A percentile compares a stretch with the other conserved stretches of the same genome.
These are phyloP conservation scores for Dimocarpus longan DNA, from an alignment of 345 rosid species.

Conservation along the genomic window DNA sequence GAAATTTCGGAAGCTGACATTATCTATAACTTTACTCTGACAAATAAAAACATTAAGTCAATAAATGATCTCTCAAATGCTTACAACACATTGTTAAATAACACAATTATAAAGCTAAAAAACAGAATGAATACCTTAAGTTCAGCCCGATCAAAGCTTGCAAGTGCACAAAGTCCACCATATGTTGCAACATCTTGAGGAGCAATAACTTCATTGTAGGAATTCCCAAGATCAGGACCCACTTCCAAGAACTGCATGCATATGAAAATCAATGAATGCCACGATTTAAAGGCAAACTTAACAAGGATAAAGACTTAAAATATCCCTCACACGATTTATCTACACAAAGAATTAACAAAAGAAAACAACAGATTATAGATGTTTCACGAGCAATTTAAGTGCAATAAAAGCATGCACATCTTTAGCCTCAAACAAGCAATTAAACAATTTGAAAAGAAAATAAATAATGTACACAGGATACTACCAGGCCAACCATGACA, in stretches of 20 bases:
- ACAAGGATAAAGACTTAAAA: background rate
- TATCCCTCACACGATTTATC: background rate
- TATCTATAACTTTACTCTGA: conserved; percentile 95
- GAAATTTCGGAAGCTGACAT: conserved; percentile 83
- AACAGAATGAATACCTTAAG: conserved; percentile 63
- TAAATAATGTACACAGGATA: no score
- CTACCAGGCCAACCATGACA: no score
- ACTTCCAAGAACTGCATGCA: conserved; percentile 86
- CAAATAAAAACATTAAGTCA: conserved; percentile 34
- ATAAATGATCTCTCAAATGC: conserved; percentile 12
- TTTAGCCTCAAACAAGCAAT: background rate
- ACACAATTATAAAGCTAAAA: background rate
- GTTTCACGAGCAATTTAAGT: background rate
- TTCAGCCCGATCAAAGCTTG: conserved; percentile 94
- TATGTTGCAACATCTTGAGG: conserved; percentile 98
- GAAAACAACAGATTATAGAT: background rate
- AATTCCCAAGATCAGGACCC: conserved; percentile 83
- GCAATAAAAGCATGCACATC: background rate
- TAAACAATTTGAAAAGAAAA: background rate
- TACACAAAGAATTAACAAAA: background rate
- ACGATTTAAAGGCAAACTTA: conserved; percentile 2
- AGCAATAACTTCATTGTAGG: conserved; percentile 91
- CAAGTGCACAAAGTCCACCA: conserved; percentile 98
- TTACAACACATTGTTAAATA: background rate
- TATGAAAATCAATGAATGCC: conserved; percentile 2